Evolutionary conservation across 306 rosid species (phyloP).

Genomic region (Delonix regia): DNA sequence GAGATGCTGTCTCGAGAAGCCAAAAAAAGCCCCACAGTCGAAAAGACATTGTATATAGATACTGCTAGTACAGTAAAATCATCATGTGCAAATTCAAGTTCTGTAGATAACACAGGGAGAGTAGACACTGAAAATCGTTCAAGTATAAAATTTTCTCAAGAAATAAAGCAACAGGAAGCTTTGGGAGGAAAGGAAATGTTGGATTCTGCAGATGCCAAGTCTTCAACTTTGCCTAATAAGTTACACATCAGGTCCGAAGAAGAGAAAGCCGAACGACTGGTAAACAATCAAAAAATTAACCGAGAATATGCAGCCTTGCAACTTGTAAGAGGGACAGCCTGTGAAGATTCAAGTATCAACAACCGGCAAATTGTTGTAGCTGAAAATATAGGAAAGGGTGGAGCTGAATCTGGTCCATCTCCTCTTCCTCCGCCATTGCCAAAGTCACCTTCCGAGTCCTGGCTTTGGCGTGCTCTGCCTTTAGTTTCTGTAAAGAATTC

Average conservation of each 20-base stretch:
- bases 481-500: conserved; percentile 57
- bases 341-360: conserved; percentile 36
- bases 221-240: conserved; percentile 30
- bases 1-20: conserved; percentile 42
- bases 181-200: conserved; percentile 29
- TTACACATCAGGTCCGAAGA: conserved; percentile 39
- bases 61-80: conserved; percentile 49
- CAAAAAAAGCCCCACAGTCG: conserved; percentile 50
- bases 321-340: conserved; percentile 34
- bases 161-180: conserved; percentile 45
- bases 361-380: conserved; percentile 45
- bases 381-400: conserved; percentile 41
- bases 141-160: conserved; percentile 46
- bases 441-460: conserved; percentile 91
- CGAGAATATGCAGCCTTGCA: conserved; percentile 38
- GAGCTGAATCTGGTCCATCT: conserved; percentile 35
- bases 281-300: neutral
- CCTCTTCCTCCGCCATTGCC: conserved; percentile 79
- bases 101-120: conserved; percentile 28
- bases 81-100: conserved; percentile 45
- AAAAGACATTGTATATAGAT: conserved; percentile 74
- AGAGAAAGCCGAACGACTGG: conserved; percentile 17
- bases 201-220: conserved; percentile 36
- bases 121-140: conserved; percentile 20
- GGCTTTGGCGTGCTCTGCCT: conserved; percentile 87